Evolutionary conservation across 495 filamentous ascomycete genomes (phyloP).

Genomic region (Podospora pseudoanserina): DNA sequence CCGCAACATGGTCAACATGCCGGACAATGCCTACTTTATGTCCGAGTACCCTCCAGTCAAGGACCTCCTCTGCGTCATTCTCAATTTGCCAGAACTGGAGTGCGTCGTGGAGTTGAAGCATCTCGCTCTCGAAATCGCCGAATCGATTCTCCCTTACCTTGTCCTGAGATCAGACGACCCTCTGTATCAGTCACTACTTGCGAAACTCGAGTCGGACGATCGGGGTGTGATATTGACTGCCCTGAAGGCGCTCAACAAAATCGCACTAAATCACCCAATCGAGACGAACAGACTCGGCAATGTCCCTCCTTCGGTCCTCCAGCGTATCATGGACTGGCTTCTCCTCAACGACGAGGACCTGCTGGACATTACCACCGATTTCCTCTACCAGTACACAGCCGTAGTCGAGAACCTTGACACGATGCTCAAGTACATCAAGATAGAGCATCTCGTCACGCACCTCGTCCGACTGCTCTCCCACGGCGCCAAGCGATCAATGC

Average conservation of each 20-base stretch:
- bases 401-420: constrained; percentile 78
- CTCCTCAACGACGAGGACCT: constrained; percentile 91
- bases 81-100: constrained; percentile 73
- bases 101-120: constrained; percentile 82
- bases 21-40: constrained; percentile 82
- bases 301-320: constrained; percentile 61
- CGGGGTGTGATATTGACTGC: constrained; percentile 81
- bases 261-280: constrained; percentile 72
- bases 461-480: constrained; percentile 72
- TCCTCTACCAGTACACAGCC: constrained; percentile 92
- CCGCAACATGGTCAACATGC: constrained; percentile 87
- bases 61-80: constrained; percentile 74
- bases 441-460: constrained; percentile 67
- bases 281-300: constrained; percentile 71
- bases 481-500: constrained; percentile 51
- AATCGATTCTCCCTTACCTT: constrained; percentile 81
- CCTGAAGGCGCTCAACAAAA: constrained; percentile 80
- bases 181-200: constrained; percentile 70
- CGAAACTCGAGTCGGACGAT: constrained; percentile 67
- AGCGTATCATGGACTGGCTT: constrained; percentile 72
- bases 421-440: constrained; percentile 56
- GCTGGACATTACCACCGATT: constrained; percentile 79
- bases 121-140: constrained; percentile 87
- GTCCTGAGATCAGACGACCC: constrained; percentile 65
- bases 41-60: constrained; percentile 66